A percentile compares a stretch with the other conserved stretches of the same genome.
Evolutionary conservation across 2,329 filamentous ascomycete genomes (phyloP).

Genomic region (Fusarium armeniacum): DNA sequence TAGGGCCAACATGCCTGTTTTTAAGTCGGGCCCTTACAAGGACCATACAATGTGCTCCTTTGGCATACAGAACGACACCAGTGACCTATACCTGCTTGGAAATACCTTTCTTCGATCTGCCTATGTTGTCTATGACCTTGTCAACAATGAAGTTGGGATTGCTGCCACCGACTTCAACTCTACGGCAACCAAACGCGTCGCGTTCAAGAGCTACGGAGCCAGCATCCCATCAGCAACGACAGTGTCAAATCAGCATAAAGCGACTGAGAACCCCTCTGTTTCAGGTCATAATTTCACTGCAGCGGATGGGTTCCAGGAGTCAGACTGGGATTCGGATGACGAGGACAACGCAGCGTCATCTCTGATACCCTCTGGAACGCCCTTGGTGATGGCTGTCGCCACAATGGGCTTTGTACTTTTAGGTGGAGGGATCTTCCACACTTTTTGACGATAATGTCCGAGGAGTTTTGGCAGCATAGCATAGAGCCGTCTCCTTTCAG

Average conservation of each 20-base stretch:
- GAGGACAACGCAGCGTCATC: constrained; percentile 38
- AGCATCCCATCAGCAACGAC: constrained; percentile 65
- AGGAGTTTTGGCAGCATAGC: constrained; percentile 16
- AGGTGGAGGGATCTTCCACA: constrained; percentile 38
- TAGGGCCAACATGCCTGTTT: constrained; percentile 52
- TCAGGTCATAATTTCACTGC: constrained; percentile 47
- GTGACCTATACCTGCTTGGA: constrained; percentile 63
- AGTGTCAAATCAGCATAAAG: constrained; percentile 58
- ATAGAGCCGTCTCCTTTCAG: constrained; percentile 18
- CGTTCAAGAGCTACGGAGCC: constrained; percentile 65
- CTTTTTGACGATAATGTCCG: constrained; percentile 17
- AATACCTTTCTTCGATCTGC: constrained; percentile 72
- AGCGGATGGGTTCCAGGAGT: constrained; percentile 53
- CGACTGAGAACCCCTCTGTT: constrained; percentile 32
- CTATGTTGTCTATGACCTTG: constrained; percentile 72
- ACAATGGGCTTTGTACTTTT: constrained; percentile 47
- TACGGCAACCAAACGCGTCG: constrained; percentile 63
- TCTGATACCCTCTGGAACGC: constrained; percentile 27
- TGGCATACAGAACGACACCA: constrained; percentile 67
- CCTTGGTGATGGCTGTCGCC: constrained; percentile 35
- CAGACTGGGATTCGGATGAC: constrained; percentile 11
- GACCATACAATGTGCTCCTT: constrained; percentile 67
- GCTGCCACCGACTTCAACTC: constrained; percentile 70
- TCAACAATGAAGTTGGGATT: constrained; percentile 69
- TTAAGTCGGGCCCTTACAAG: constrained; percentile 58